These are phyloP conservation scores for Rhizophagus clarus DNA, from an alignment of 192 early-diverging fungal genomes.

Conservation along the genomic window DNA sequence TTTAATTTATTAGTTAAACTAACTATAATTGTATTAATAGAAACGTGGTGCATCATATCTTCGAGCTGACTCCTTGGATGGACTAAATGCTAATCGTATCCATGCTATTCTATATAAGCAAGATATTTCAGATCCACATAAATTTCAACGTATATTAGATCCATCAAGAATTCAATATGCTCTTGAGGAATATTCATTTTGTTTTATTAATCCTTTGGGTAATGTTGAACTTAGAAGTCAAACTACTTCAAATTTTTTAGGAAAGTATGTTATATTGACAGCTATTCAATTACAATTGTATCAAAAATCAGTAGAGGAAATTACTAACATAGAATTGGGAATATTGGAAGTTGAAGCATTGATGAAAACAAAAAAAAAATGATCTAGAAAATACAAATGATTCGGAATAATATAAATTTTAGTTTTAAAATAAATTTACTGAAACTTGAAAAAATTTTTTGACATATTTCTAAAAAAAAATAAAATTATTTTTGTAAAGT, in stretches of 20 bases:
- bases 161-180: neutral
- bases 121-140: neutral
- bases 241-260: neutral
- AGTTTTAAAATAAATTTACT: no score
- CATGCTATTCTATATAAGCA: constrained; percentile 1
- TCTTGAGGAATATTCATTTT: neutral
- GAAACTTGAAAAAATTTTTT: no score
- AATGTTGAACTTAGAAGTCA: neutral
- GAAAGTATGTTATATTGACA: neutral
- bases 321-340: neutral
- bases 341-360: neutral
- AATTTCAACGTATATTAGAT: neutral
- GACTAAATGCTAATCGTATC: constrained; percentile 9
- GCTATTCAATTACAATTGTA: neutral
- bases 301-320: neutral
- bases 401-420: neutral
- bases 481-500: neutral
- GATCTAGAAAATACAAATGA: no score
- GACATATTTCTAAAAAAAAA: no score
- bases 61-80: neutral
- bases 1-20: neutral
- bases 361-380: neutral
- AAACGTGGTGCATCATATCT: neutral
- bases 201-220: neutral
- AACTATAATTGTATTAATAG: neutral